Percentiles rank a stretch among this genome's conserved stretches.
Evolutionary conservation across 768 basidiomycete species (phyloP).

Genomic region (Termitomyces sp.): DNA sequence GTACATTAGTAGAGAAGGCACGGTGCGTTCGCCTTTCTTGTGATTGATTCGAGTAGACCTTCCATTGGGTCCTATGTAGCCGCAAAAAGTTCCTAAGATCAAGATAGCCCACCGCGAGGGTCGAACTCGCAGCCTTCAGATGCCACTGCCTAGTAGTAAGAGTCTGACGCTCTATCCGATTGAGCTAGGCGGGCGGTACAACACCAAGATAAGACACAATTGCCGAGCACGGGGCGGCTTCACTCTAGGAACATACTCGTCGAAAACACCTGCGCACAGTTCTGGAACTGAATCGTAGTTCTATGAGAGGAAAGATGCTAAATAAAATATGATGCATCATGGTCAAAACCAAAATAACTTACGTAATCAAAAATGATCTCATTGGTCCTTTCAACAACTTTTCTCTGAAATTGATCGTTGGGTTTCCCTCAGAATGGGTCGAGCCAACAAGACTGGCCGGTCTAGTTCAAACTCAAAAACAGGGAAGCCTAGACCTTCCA

Average conservation of each 20-base stretch:
- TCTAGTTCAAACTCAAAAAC: conserved; percentile 3
- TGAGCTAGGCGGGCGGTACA: conserved; percentile 56
- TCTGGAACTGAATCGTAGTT: too few relatives aligned
- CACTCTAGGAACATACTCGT: too few relatives aligned
- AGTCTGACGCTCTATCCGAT: conserved; percentile 68
- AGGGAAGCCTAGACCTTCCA: conserved; percentile 18
- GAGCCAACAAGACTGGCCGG: conserved; percentile 1
- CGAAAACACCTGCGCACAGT: too few relatives aligned
- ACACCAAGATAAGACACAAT: too few relatives aligned
- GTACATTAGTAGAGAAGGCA: too few relatives aligned
- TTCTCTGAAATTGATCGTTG: not conserved
- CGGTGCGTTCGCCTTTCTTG: too few relatives aligned
- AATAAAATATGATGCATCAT: not conserved
- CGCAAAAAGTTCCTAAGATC: too few relatives aligned
- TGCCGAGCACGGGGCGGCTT: too few relatives aligned
- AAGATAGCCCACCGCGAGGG: conserved; percentile 57
- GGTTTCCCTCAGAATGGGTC: conserved; percentile 1
- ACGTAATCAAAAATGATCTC: conserved; percentile 6
- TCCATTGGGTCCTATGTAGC: too few relatives aligned
- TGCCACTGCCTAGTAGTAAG: conserved; percentile 31
- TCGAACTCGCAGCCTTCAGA: conserved; percentile 88
- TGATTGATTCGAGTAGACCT: too few relatives aligned
- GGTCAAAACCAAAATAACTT: not conserved
- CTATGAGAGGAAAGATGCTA: too few relatives aligned
- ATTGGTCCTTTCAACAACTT: not conserved